Percentiles rank a stretch among this genome's conserved stretches.
Evolutionary conservation across 768 basidiomycete species (phyloP).

Genomic region (Calocybe cyanea): DNA sequence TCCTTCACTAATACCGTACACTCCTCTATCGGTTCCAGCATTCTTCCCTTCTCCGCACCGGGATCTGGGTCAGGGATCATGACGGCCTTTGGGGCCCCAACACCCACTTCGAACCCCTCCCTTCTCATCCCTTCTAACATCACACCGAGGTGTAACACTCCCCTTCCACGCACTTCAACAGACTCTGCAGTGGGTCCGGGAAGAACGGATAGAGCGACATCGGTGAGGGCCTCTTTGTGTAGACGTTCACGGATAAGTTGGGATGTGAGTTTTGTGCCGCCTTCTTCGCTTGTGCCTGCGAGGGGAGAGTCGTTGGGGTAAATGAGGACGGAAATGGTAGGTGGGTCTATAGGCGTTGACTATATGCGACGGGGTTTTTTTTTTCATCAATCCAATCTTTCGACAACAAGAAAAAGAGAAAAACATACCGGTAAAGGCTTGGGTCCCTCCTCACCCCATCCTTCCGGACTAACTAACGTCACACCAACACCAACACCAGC

Average conservation of each 20-base stretch:
- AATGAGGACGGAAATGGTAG: slow-evolving; percentile 45
- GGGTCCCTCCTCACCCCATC: slow-evolving; percentile 39
- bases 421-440: slow-evolving; percentile 34
- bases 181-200: slow-evolving; percentile 48
- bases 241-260: slow-evolving; percentile 46
- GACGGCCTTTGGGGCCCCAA: slow-evolving; percentile 49
- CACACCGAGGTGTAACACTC: slow-evolving; percentile 48
- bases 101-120: slow-evolving; percentile 44
- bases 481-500: slow-evolving; percentile 44
- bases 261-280: slow-evolving; percentile 46
- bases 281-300: slow-evolving; percentile 39
- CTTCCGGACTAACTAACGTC: slow-evolving; percentile 40
- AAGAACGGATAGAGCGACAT: slow-evolving; percentile 45
- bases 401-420: no score
- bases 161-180: slow-evolving; percentile 45
- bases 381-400: background rate
- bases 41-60: slow-evolving; percentile 23
- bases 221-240: slow-evolving; percentile 48
- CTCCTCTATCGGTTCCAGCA: slow-evolving; percentile 46
- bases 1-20: slow-evolving; percentile 43
- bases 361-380: background rate
- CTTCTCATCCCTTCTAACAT: slow-evolving; percentile 45
- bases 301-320: slow-evolving; percentile 47
- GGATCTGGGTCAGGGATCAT: slow-evolving; percentile 39
- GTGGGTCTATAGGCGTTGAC: slow-evolving; percentile 47